phyloP scores from a whole-genome alignment of 2,329 filamentous ascomycete genomes.

The Reticulascus tulasneorum region DNA sequence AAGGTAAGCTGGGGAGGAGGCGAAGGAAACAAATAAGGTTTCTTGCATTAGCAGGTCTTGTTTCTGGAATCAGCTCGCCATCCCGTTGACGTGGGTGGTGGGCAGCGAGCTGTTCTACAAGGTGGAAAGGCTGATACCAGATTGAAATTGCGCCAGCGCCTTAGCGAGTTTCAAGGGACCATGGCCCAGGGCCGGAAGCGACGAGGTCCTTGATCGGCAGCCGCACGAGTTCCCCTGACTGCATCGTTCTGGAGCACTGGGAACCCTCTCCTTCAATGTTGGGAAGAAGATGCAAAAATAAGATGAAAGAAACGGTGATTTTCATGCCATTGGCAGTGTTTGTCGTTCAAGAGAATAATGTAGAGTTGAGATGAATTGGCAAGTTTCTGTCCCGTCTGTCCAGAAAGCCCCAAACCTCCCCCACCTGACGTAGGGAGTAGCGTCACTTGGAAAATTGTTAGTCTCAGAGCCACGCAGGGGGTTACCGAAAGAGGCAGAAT shows the following conservation, averaged over 20 bases:
- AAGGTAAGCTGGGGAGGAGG: too few relatives aligned
- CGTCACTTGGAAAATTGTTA: slow-evolving; percentile 1
- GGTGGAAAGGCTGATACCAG: slow-evolving; percentile 38
- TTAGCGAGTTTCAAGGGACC: slow-evolving; percentile 52
- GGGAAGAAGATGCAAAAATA: too few relatives aligned
- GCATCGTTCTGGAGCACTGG: too few relatives aligned
- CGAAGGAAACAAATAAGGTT: slow-evolving; percentile 16
- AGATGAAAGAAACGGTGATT: too few relatives aligned
- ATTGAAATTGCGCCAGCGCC: slow-evolving; percentile 43
- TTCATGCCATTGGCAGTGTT: too few relatives aligned
- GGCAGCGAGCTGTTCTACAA: slow-evolving; percentile 1
- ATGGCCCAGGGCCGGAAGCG: slow-evolving; percentile 17
- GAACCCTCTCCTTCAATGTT: too few relatives aligned
- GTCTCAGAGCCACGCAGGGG: slow-evolving; percentile 10
- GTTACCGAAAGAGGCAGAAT: slow-evolving; percentile 10
- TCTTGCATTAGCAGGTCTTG: slow-evolving; percentile 8
- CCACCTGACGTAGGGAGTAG: too few relatives aligned
- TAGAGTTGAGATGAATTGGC: too few relatives aligned
- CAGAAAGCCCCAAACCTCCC: too few relatives aligned
- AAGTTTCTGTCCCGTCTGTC: too few relatives aligned
- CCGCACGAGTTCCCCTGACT: too few relatives aligned
- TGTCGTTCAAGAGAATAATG: too few relatives aligned
- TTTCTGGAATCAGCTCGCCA: not conserved
- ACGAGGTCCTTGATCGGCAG: slow-evolving; percentile 7
- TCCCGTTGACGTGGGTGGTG: slow-evolving; percentile 1